Percentiles rank a stretch among this genome's conserved stretches.
Conservation (phyloP, 2,329 filamentous ascomycete genomes). For the Shiraia bambusicola region DNA sequence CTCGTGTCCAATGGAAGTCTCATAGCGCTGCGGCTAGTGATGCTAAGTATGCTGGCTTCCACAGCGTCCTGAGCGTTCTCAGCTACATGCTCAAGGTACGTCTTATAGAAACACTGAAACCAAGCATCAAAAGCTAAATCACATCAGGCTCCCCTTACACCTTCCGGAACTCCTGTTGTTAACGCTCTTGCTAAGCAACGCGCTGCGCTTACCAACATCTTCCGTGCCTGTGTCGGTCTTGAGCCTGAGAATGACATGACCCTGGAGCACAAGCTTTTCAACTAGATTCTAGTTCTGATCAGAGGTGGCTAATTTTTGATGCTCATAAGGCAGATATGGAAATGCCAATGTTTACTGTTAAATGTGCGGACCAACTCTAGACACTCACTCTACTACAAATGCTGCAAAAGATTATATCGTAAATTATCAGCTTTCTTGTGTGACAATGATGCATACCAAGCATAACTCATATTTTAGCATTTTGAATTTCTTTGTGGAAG, state of each 20-base stretch:
- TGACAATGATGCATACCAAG: too few species aligned
- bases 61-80: conserved; percentile 92
- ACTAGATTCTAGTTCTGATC: conserved; percentile 12
- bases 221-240: conserved; percentile 93
- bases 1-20: conserved; percentile 88
- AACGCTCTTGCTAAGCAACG: conserved; percentile 97
- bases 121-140: conserved; percentile 18
- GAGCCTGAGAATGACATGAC: conserved; percentile 99
- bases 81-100: conserved; percentile 92
- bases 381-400: conserved; percentile 27
- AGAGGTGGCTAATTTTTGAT: too few species aligned
- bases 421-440: neutral
- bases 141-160: conserved; percentile 79
- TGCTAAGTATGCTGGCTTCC: conserved; percentile 85
- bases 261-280: conserved; percentile 94
- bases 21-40: conserved; percentile 53
- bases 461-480: neutral
- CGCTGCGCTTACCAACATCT: conserved; percentile 92
- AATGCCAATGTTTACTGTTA: neutral
- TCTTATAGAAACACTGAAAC: neutral
- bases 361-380: conserved; percentile 26
- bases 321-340: neutral
- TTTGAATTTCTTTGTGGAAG: too few species aligned
- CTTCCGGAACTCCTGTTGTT: conserved; percentile 90
- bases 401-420: conserved; percentile 1